Percentiles rank a stretch among this genome's conserved stretches.
Conservation (phyloP, 2,329 filamentous ascomycete genomes). For the Lasiodiplodia hormozganensis region DNA sequence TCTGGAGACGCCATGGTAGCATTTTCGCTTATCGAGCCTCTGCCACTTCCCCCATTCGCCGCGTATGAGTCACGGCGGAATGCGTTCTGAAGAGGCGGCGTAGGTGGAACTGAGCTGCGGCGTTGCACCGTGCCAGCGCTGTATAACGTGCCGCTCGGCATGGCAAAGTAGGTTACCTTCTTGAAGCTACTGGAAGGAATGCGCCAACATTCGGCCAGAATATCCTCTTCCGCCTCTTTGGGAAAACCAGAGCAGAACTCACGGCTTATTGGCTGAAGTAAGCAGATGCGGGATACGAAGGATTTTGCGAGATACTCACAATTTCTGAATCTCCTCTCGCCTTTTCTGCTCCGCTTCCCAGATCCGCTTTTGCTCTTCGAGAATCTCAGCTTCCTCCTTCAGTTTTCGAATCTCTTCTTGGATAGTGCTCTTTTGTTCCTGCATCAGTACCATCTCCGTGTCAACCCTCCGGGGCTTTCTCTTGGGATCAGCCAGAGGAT, state of each 20-base stretch:
- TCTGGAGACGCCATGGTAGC: not conserved
- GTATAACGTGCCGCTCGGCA: slow-evolving; percentile 3
- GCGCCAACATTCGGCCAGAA: slow-evolving; percentile 14
- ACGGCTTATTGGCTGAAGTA: not conserved
- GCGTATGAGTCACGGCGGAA: slow-evolving; percentile 9
- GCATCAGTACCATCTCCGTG: slow-evolving; percentile 11
- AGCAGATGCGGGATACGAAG: not conserved
- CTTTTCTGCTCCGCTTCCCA: slow-evolving; percentile 5
- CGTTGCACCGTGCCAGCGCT: not conserved
- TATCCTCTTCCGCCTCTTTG: slow-evolving; percentile 4
- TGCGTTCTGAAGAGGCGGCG: not conserved
- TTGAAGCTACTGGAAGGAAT: not conserved
- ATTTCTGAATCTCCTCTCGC: not conserved
- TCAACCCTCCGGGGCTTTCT: slow-evolving; percentile 1
- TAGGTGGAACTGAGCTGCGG: not conserved
- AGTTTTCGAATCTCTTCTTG: slow-evolving; percentile 15
- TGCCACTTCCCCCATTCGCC: not conserved
- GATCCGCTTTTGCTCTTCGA: not conserved
- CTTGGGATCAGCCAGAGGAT: not conserved
- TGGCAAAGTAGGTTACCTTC: slow-evolving; percentile 1
- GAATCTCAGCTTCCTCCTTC: not conserved
- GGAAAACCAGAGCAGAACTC: not conserved
- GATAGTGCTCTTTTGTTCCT: not conserved
- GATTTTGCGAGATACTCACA: not conserved
- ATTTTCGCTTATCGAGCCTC: not conserved